Evolutionary conservation across 2,329 filamentous ascomycete species (phyloP).

Genomic region (Aspergillus sp.): DNA sequence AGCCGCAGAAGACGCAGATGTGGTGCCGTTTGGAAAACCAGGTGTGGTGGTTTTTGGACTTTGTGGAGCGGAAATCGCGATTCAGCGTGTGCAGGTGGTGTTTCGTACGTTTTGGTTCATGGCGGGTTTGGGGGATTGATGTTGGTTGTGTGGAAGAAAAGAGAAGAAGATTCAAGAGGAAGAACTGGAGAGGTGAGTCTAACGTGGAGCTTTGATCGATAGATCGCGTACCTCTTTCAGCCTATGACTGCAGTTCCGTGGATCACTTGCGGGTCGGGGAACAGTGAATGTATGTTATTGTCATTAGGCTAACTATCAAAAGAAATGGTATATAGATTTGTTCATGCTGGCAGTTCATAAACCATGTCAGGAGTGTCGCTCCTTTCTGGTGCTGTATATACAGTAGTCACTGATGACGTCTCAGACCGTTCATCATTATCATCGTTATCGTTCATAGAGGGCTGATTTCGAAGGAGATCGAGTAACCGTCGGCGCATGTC

Average conservation of each 20-base stretch:
- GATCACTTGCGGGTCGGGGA: too few relatives aligned
- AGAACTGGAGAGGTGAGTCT: neutral
- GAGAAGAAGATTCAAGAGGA: neutral
- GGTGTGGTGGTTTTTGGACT: neutral
- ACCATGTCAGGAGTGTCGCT: neutral
- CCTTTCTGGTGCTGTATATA: constrained; percentile 20
- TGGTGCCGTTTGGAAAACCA: constrained; percentile 4
- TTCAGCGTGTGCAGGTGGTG: neutral
- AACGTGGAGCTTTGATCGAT: too few relatives aligned
- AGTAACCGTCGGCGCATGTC: neutral
- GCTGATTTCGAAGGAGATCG: neutral
- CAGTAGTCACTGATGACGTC: constrained; percentile 5
- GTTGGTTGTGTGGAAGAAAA: neutral
- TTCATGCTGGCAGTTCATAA: neutral
- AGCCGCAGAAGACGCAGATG: constrained; percentile 6
- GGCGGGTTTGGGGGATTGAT: neutral
- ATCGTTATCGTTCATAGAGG: neutral
- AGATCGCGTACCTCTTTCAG: too few relatives aligned
- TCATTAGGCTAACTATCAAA: too few relatives aligned
- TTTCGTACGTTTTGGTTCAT: neutral
- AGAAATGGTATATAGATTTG: neutral
- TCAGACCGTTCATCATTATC: neutral
- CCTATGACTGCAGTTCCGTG: too few relatives aligned
- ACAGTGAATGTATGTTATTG: too few relatives aligned
- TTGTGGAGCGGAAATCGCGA: neutral